phyloP scores from a whole-genome alignment of 2,329 filamentous ascomycete species.

The Pestalotiopsis sp. region DNA sequence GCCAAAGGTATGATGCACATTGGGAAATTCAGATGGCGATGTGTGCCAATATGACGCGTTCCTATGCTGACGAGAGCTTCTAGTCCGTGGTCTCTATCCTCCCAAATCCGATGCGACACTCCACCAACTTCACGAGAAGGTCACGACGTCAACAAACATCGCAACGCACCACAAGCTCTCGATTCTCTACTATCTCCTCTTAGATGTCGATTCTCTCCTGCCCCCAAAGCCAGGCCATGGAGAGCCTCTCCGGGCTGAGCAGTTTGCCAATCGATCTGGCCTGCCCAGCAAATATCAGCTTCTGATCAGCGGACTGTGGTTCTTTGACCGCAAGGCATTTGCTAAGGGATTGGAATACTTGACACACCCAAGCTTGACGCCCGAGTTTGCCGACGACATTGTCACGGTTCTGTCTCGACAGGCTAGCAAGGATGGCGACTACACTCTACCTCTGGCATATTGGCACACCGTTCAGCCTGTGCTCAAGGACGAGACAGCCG shows the following conservation, averaged over 20 bases:
- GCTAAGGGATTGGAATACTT: conserved; percentile 73
- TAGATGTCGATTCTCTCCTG: conserved; percentile 66
- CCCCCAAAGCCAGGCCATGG: conserved; percentile 32
- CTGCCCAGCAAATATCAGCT: conserved; percentile 78
- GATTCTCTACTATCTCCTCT: conserved; percentile 81
- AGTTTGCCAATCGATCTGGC: conserved; percentile 64
- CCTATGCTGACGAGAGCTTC: conserved; percentile 8
- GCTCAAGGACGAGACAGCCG: conserved; percentile 63
- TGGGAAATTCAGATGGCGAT: neutral
- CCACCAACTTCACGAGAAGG: conserved; percentile 69
- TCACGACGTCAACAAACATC: conserved; percentile 63
- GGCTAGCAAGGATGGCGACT: conserved; percentile 59
- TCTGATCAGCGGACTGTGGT: conserved; percentile 82
- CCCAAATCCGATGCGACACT: conserved; percentile 71
- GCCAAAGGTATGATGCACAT: conserved; percentile 61
- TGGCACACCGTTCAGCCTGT: conserved; percentile 77
- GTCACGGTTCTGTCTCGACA: conserved; percentile 69
- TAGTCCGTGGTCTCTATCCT: conserved; percentile 69
- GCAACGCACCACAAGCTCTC: conserved; percentile 80
- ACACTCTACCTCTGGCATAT: conserved; percentile 73
- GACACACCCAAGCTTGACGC: conserved; percentile 76
- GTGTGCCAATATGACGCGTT: neutral
- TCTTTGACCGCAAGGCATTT: conserved; percentile 75
- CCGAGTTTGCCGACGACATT: conserved; percentile 85
- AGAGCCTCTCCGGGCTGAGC: conserved; percentile 47